Conservation (phyloP, 345 rosid genomes). For the Citrus sp. region DNA sequence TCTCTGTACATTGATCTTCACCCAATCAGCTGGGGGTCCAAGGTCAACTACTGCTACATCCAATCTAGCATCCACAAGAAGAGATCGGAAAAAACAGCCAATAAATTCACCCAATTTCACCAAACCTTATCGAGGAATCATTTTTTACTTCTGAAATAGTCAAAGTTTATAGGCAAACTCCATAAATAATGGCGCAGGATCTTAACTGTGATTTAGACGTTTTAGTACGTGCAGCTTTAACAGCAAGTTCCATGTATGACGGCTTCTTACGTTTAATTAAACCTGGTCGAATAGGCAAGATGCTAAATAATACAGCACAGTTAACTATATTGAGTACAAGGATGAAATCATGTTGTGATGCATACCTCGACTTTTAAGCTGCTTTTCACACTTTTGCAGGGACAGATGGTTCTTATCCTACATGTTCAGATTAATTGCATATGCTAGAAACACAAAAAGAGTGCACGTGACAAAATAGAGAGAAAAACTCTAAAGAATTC, state of each 20-base stretch:
- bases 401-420: constrained; percentile 50
- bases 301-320: constrained; percentile 11
- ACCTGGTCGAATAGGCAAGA: constrained; percentile 39
- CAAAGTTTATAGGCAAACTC: constrained; percentile 1
- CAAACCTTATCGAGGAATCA: not conserved
- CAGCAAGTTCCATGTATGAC: constrained; percentile 37
- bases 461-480: not conserved
- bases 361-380: constrained; percentile 56
- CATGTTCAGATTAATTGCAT: constrained; percentile 6
- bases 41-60: constrained; percentile 49
- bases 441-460: not conserved
- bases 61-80: constrained; percentile 34
- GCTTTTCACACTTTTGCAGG: constrained; percentile 54
- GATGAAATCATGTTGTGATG: constrained; percentile 9
- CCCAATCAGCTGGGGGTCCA: constrained; percentile 76
- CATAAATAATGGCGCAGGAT: constrained; percentile 1
- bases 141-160: not conserved
- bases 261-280: constrained; percentile 77
- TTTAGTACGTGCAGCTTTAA: constrained; percentile 47
- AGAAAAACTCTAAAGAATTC: not conserved
- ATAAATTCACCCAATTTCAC: not conserved
- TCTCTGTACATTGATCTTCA: constrained; percentile 64
- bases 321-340: constrained; percentile 8
- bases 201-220: constrained; percentile 66
- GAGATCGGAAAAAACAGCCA: not conserved